These are phyloP conservation scores for Helminthosporium solani DNA, from an alignment of 2,329 filamentous ascomycete species.

Conservation along the genomic window DNA sequence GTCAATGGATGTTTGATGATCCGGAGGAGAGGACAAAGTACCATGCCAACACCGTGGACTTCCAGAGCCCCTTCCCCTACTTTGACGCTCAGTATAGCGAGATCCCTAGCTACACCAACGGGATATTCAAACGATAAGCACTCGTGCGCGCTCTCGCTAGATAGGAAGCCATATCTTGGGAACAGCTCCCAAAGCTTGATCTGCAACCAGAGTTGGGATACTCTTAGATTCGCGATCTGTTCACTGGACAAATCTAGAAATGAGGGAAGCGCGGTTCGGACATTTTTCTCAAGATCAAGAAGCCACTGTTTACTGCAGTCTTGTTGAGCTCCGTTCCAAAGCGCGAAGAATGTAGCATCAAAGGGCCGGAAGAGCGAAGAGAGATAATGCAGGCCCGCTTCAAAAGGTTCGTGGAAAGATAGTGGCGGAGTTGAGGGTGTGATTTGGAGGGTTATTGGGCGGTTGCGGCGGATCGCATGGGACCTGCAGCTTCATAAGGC, in stretches of 20 bases:
- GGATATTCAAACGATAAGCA: slow-evolving; percentile 64
- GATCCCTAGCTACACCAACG: slow-evolving; percentile 61
- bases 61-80: slow-evolving; percentile 24
- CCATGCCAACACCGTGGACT: slow-evolving; percentile 33
- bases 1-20: not conserved
- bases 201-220: slow-evolving; percentile 67
- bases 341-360: slow-evolving; percentile 62
- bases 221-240: slow-evolving; percentile 56
- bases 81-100: slow-evolving; percentile 48
- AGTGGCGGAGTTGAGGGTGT: slow-evolving; percentile 67
- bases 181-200: slow-evolving; percentile 64
- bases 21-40: slow-evolving; percentile 5
- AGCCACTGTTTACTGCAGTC: slow-evolving; percentile 61
- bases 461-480: slow-evolving; percentile 69
- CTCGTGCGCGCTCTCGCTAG: slow-evolving; percentile 49
- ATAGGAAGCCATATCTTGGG: slow-evolving; percentile 56
- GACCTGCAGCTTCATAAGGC: slow-evolving; percentile 48
- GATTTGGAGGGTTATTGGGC: slow-evolving; percentile 69
- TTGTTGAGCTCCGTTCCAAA: slow-evolving; percentile 63
- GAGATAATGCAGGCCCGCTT: slow-evolving; percentile 56
- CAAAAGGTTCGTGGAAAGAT: slow-evolving; percentile 61
- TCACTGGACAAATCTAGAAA: slow-evolving; percentile 55
- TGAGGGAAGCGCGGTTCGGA: slow-evolving; percentile 56
- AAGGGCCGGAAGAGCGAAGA: slow-evolving; percentile 66
- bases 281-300: slow-evolving; percentile 61